Conservation (phyloP, 352 stramenopile species). For the Pythium vanterpoolii region DNA sequence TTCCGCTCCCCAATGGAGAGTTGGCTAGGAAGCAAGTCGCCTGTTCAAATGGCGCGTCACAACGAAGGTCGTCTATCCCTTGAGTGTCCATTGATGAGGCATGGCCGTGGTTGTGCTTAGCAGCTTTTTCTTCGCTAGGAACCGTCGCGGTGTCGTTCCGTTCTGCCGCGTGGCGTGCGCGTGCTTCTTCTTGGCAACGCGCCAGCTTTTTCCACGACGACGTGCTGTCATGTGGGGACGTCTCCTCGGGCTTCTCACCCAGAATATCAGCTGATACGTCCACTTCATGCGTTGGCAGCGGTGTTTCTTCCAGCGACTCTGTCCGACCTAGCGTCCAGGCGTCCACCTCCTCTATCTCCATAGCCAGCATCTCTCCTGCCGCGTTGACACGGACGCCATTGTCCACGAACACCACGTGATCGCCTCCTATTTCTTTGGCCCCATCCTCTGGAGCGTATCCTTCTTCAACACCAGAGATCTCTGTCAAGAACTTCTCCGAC, state of each 20-base stretch:
- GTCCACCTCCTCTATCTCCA: not conserved
- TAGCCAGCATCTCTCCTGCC: not conserved
- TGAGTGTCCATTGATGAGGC: too few species aligned
- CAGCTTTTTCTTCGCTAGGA: not conserved
- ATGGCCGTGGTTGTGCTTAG: not conserved
- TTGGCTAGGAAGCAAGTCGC: not conserved
- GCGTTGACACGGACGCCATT: constrained; percentile 10
- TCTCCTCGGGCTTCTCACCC: not conserved
- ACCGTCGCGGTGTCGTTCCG: not conserved
- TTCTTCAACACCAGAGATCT: not conserved
- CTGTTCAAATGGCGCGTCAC: not conserved
- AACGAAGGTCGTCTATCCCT: not conserved
- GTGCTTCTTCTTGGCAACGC: too few species aligned
- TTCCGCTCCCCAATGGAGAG: not conserved
- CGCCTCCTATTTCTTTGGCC: not conserved
- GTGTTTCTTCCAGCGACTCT: not conserved
- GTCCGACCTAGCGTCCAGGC: not conserved
- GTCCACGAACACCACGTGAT: constrained; percentile 13
- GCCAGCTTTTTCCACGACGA: too few species aligned
- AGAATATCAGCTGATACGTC: not conserved
- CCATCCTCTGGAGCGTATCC: not conserved
- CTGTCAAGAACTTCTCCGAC: not conserved
- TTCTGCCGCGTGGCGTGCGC: not conserved
- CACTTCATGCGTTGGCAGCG: not conserved
- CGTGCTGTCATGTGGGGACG: too few species aligned